Conservation (phyloP, 148 eudicot genomes). For the Dianthus caryophyllus region DNA sequence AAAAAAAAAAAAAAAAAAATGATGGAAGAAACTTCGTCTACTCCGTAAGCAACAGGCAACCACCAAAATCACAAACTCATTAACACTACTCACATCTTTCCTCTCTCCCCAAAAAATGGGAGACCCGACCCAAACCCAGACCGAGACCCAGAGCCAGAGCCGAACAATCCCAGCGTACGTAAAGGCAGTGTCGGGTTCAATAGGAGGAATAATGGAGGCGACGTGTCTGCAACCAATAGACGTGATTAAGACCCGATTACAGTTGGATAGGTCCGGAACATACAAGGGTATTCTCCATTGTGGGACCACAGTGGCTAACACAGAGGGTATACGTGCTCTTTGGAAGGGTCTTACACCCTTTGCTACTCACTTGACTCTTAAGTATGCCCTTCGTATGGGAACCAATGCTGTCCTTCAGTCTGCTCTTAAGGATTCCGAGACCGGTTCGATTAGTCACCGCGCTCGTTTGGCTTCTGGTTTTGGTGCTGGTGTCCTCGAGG, state of each 20-base stretch:
- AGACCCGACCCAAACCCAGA: constrained; percentile 1
- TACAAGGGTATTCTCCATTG: constrained; percentile 80
- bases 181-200: constrained; percentile 77
- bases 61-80: no score
- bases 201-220: constrained; percentile 79
- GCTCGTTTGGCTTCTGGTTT: constrained; percentile 67
- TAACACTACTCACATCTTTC: not conserved
- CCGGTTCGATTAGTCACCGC: constrained; percentile 48
- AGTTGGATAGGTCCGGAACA: constrained; percentile 54
- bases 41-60: no score
- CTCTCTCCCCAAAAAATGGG: not conserved
- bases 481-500: constrained; percentile 91
- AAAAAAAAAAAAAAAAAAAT: no score
- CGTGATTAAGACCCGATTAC: constrained; percentile 83
- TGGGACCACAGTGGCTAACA: constrained; percentile 44
- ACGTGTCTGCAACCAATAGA: constrained; percentile 83
- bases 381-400: constrained; percentile 86
- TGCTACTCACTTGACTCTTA: constrained; percentile 75
- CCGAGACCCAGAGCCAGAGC: not conserved
- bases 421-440: constrained; percentile 58
- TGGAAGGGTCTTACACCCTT: constrained; percentile 94
- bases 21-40: no score
- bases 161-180: constrained; percentile 59
- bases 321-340: constrained; percentile 81
- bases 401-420: constrained; percentile 72